Conservation (phyloP, 1,284 basidiomycete genomes). For the Cystobasidium pallidum region DNA sequence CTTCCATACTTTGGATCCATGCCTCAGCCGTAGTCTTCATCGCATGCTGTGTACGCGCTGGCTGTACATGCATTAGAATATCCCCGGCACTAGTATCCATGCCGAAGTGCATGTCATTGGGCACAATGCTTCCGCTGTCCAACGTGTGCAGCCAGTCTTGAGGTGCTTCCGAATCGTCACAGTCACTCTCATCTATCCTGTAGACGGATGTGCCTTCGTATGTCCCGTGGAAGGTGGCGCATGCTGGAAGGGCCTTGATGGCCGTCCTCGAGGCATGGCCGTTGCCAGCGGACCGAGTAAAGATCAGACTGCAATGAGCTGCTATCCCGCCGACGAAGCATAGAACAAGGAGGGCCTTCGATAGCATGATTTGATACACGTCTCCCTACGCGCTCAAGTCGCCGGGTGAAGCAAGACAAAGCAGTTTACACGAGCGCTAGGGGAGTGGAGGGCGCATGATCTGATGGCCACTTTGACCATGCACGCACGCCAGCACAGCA, state of each 20-base stretch:
- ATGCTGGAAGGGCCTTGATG: slow-evolving; percentile 1
- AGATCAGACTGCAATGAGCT: neutral
- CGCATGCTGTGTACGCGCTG: slow-evolving; percentile 12
- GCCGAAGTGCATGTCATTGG: neutral
- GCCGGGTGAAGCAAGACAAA: neutral
- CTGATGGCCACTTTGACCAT: too few species aligned
- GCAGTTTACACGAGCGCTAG: neutral
- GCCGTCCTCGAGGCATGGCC: neutral
- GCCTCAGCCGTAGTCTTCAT: neutral
- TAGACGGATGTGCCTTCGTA: slow-evolving; percentile 35
- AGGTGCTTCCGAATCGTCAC: neutral
- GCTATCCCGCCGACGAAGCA: neutral
- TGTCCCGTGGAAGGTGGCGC: slow-evolving; percentile 34
- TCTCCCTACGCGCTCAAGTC: neutral
- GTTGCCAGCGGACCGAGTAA: neutral
- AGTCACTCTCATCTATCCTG: neutral
- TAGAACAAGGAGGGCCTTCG: neutral
- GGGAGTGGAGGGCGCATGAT: too few species aligned
- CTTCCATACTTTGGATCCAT: slow-evolving; percentile 6
- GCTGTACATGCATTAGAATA: slow-evolving; percentile 26
- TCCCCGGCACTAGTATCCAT: neutral
- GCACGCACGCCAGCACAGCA: too few species aligned
- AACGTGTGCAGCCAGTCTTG: slow-evolving; percentile 9
- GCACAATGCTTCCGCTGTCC: neutral
- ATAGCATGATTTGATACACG: neutral